Base-by-base conservation (phyloP, 2,329 filamentous ascomycete species). In the Pseudogymnoascus sp. region DNA sequence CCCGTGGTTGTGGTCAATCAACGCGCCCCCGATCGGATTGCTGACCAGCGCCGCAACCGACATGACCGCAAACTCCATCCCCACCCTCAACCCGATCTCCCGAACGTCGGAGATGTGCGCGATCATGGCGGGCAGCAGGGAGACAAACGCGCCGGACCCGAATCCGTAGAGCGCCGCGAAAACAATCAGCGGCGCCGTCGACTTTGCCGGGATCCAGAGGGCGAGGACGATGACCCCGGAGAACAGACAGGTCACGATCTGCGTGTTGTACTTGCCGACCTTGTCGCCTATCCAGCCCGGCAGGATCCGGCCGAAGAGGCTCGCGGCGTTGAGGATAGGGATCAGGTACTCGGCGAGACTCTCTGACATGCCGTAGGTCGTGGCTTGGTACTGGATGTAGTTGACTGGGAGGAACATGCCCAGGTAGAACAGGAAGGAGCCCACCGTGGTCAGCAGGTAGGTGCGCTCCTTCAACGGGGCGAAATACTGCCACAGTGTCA, bases 71-170 rank as follows among this genome's bases (percentile, higher is more conserved):
- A 89, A 89, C 26, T 84, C 79, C 0, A 82, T 80, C 0, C 89
- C 89, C 1, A 82, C 85, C 4, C 89, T 79, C 1, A 86, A 81
- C 10, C 89, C 89, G 35, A 92, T 86, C 72, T 90, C 80, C 17
- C 83, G 78, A 35, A 90, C 81, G 53, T 89, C 86, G 1, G 83
- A 86, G 10, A 64, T 63, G 10, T 64, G 62, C 4, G 68, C 57
- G 1, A 70, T 38, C 28, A 64, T 65, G 4, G 68, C 65, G 1
- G 66, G 61, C 62, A 69, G 65, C 2, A 71, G 62, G 11, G 72
- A 73, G 7, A 76, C 68, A 28, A 76, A 72, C 0, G 71, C 71
- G 2, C 74, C 76, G 0, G 73, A 75, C 50, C 65, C 70, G 67
- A 75, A 75, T 0, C 74, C 74, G 64, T 72, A 74, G 0, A 74